A percentile compares a stretch with the other conserved stretches of the same genome.
Conservation (phyloP, 257 asterid species). For the Verbena officinalis region DNA sequence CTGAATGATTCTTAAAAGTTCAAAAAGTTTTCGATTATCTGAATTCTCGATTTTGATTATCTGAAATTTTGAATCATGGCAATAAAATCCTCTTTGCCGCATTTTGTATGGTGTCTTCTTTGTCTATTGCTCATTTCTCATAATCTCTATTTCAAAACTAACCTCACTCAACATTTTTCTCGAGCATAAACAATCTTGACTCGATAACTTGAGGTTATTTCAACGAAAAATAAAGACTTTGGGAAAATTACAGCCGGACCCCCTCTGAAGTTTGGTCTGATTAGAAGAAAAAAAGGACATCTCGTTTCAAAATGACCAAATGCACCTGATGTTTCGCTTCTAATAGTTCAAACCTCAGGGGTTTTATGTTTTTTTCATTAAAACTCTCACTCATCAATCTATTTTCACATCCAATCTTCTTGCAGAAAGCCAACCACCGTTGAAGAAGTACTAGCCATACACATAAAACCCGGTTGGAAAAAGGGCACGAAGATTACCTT, state of each 20-base stretch:
- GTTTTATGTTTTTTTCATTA: not conserved
- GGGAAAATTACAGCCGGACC: no score
- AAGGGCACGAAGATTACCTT: conserved; percentile 93
- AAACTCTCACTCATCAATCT: not conserved
- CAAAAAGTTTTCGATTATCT: not conserved
- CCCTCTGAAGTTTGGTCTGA: no score
- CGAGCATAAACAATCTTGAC: not conserved
- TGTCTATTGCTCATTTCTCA: no score
- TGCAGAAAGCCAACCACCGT: conserved; percentile 77
- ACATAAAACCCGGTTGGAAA: conserved; percentile 95
- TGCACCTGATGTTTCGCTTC: no score
- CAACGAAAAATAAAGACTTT: not conserved
- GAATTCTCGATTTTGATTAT: conserved; percentile 4
- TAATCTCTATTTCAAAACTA: not conserved
- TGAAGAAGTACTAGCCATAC: conserved; percentile 84
- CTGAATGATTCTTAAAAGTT: not conserved
- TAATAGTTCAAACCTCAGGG: not conserved
- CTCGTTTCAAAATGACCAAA: no score
- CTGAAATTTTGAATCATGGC: no score
- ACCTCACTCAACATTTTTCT: not conserved
- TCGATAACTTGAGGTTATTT: not conserved
- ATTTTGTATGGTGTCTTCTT: not conserved
- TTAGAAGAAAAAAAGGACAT: no score
- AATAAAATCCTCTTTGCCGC: no score
- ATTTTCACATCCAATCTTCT: conserved; percentile 2